Conservation (phyloP, 179 eudicot genomes). For the Drosera spatulata region DNA sequence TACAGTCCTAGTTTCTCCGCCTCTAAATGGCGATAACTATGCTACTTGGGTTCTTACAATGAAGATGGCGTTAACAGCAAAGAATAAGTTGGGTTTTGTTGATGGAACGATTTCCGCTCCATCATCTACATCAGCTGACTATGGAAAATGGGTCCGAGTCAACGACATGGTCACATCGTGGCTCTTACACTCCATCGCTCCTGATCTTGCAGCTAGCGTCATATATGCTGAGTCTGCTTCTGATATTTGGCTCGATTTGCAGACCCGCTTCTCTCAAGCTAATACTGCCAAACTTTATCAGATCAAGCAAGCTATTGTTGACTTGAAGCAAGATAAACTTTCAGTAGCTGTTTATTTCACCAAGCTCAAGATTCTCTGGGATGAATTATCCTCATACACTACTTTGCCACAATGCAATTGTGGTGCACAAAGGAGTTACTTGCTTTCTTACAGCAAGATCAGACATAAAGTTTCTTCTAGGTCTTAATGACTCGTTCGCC, state of each 20-base stretch:
- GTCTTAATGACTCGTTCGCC: not conserved
- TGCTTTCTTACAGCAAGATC: too few species aligned
- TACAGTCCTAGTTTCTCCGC: not conserved
- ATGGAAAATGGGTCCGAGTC: not conserved
- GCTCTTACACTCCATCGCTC: not conserved
- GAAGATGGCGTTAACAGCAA: not conserved
- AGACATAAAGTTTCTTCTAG: not conserved
- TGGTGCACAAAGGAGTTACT: not conserved
- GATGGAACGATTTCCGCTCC: not conserved
- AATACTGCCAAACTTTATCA: not conserved
- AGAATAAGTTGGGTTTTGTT: slow-evolving; percentile 8
- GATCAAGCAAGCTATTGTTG: not conserved
- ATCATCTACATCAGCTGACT: not conserved
- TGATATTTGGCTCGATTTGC: slow-evolving; percentile 1
- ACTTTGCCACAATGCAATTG: not conserved
- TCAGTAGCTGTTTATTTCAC: not conserved
- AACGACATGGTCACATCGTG: slow-evolving; percentile 4
- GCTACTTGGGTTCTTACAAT: slow-evolving; percentile 1
- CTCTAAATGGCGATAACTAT: slow-evolving; percentile 6
- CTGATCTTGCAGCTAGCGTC: not conserved
- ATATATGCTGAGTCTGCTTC: not conserved
- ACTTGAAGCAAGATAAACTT: not conserved
- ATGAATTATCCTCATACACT: not conserved
- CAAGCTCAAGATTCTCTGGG: not conserved
- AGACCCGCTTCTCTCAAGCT: slow-evolving; percentile 1